A percentile compares a stretch with the other conserved stretches of the same genome.
phyloP scores from a whole-genome alignment of 1,284 basidiomycete genomes.

The Filobasidium uniguttulatum region DNA sequence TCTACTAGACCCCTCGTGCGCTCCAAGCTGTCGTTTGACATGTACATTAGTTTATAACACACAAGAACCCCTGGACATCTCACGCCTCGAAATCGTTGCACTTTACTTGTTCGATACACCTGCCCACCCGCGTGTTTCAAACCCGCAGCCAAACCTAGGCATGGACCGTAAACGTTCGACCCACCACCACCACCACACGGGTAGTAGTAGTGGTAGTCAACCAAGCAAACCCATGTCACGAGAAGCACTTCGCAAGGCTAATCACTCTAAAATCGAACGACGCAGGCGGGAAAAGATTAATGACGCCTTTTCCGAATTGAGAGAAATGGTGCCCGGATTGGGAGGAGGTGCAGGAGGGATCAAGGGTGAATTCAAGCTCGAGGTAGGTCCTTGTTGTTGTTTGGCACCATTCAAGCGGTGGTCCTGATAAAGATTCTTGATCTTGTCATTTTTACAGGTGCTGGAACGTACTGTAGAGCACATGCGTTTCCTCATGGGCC shows the following conservation, averaged over 20 bases:
- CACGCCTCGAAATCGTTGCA: too few species aligned
- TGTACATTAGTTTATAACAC: too few species aligned
- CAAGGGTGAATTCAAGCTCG: slow-evolving; percentile 37
- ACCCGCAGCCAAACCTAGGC: too few species aligned
- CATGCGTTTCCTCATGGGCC: slow-evolving; percentile 22
- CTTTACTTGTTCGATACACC: too few species aligned
- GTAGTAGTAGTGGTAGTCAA: not conserved
- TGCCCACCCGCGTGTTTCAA: too few species aligned
- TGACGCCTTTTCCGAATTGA: slow-evolving; percentile 28
- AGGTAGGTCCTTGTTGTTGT: slow-evolving; percentile 29
- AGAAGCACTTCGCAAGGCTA: slow-evolving; percentile 33
- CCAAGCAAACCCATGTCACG: slow-evolving; percentile 6
- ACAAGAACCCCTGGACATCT: too few species aligned
- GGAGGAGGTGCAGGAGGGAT: slow-evolving; percentile 26
- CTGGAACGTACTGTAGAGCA: slow-evolving; percentile 34
- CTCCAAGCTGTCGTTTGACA: too few species aligned
- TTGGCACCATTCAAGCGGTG: not conserved
- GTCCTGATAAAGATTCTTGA: not conserved
- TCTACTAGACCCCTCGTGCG: too few species aligned
- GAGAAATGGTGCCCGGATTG: slow-evolving; percentile 34
- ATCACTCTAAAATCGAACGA: slow-evolving; percentile 35
- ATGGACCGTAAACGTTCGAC: not conserved
- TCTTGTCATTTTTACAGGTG: slow-evolving; percentile 18
- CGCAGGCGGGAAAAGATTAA: slow-evolving; percentile 37
- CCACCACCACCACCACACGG: not conserved